Evolutionary conservation across 495 filamentous ascomycete genomes (phyloP), one percentile per base, ranked within the genome.

Genomic region (Beverwykella pulmonaria): DNA sequence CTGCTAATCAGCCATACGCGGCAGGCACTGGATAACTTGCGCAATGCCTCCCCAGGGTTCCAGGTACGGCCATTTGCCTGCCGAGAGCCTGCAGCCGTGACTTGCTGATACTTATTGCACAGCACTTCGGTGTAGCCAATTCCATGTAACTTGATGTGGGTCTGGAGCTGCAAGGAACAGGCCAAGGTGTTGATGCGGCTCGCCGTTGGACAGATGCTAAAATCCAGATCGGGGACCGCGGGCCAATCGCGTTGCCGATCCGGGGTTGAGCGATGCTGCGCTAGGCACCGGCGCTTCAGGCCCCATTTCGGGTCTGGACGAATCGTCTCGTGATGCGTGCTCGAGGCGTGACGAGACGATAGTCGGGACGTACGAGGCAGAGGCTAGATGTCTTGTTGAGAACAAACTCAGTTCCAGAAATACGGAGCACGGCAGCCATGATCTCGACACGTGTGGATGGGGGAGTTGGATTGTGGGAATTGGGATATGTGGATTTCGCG

Each of bases 161-260:
- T 25, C 56, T 39, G 36, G 22, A 17, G 20, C 32, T 47, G 44
- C 48, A 6, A 50, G 58, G 29, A 27, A 32, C 26, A 19, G 27
- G 41, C 27, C 5, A 6, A 23, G 25, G 4, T 50, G 48, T 23
- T 26, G 47, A 61, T 61, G 58, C 58, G 44, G 44, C 41, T 30
- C 44, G 44, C 47, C 58, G 58, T 61, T 61, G 58, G 58, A 50
- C 58, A 61, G 58, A 9, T 61, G 9, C 44, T 19, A 50, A n/a
- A 15, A 26, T 32, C 25, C 36, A n/a, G 56, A 48, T 48, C 19
- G 36, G 56, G 36, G 19, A 22, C 20, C 1, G 44, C 47, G 47
- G 25, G 30, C 58, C 58, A 50, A 61, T 61, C 8, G 58, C 46
- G 10, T 22, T 15, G 30, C 58, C 15, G 22, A 53, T 30, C 22